A percentile compares a stretch with the other conserved stretches of the same genome.
These are phyloP conservation scores for Boletus coccyginus DNA, from an alignment of 768 basidiomycete species.

Conservation along the genomic window DNA sequence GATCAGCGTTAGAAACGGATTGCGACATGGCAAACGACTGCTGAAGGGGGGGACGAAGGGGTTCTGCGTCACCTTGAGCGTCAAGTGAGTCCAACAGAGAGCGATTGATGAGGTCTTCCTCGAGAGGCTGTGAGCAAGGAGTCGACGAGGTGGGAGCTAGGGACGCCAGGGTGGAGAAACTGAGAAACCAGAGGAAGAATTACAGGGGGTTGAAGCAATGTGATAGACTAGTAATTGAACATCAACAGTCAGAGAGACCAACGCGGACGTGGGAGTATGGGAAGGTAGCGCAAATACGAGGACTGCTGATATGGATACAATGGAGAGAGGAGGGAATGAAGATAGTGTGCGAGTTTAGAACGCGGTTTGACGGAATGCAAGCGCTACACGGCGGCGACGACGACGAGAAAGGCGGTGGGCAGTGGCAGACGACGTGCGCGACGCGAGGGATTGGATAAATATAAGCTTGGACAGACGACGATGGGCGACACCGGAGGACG, in stretches of 20 bases:
- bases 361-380: conserved; percentile 28
- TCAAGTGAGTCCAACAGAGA: conserved; percentile 81
- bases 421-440: conserved; percentile 42
- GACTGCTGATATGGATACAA: conserved; percentile 45
- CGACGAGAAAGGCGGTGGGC: conserved; percentile 15
- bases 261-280: conserved; percentile 28
- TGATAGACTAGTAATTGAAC: conserved; percentile 34
- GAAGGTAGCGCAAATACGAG: conserved; percentile 34
- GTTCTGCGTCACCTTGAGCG: conserved; percentile 81
- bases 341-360: conserved; percentile 25
- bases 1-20: conserved; percentile 52
- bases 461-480: conserved; percentile 22
- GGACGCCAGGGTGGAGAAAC: conserved; percentile 51
- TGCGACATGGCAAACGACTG: conserved; percentile 44
- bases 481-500: conserved; percentile 23
- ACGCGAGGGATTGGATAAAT: conserved; percentile 45
- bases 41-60: conserved; percentile 33
- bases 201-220: conserved; percentile 31
- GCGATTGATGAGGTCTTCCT: conserved; percentile 83
- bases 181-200: conserved; percentile 21
- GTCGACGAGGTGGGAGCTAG: conserved; percentile 34
- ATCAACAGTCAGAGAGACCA: conserved; percentile 42
- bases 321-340: conserved; percentile 29
- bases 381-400: conserved; percentile 27
- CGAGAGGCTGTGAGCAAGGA: conserved; percentile 35